These are phyloP conservation scores for Myxozyma geophila DNA, from an alignment of 805 yeast species.

Conservation along the genomic window DNA sequence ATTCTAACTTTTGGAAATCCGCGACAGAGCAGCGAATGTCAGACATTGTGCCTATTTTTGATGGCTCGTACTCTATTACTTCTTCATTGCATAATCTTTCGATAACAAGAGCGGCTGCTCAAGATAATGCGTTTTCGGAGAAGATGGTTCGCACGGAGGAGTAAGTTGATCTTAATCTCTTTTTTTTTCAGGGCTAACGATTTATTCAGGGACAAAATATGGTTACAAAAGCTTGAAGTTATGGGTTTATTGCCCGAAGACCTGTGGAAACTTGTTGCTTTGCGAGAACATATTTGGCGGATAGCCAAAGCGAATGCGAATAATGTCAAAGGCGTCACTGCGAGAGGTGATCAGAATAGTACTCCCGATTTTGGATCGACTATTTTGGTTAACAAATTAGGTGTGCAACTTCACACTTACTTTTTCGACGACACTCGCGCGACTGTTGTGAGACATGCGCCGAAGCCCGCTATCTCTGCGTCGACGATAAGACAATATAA, in stretches of 20 bases:
- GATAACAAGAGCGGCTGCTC: slow-evolving; percentile 20
- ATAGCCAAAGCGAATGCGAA: slow-evolving; percentile 48
- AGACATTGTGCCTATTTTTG: slow-evolving; percentile 33
- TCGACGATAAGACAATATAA: slow-evolving; percentile 13
- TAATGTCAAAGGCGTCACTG: slow-evolving; percentile 8
- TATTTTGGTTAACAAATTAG: slow-evolving; percentile 29
- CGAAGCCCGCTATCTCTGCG: slow-evolving; percentile 20
- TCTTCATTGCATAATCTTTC: slow-evolving; percentile 30
- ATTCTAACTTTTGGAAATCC: slow-evolving; percentile 79
- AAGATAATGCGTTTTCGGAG: slow-evolving; percentile 19
- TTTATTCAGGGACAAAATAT: slow-evolving; percentile 59
- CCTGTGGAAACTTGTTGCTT: slow-evolving; percentile 78
- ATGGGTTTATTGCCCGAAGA: slow-evolving; percentile 77
- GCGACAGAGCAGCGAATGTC: slow-evolving; percentile 36
- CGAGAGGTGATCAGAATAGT: not conserved
- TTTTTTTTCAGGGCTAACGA: not conserved
- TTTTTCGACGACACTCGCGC: slow-evolving; percentile 36
- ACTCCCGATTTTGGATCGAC: slow-evolving; percentile 15
- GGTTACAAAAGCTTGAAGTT: slow-evolving; percentile 72
- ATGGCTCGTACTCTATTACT: slow-evolving; percentile 32
- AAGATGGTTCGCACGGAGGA: slow-evolving; percentile 28
- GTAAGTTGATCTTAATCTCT: slow-evolving; percentile 12
- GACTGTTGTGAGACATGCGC: slow-evolving; percentile 18
- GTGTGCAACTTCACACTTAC: slow-evolving; percentile 31
- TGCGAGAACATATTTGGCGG: slow-evolving; percentile 69